Evolutionary conservation across 352 stramenopile genomes (phyloP).

Genomic region (Phytophthora pluvialis): DNA sequence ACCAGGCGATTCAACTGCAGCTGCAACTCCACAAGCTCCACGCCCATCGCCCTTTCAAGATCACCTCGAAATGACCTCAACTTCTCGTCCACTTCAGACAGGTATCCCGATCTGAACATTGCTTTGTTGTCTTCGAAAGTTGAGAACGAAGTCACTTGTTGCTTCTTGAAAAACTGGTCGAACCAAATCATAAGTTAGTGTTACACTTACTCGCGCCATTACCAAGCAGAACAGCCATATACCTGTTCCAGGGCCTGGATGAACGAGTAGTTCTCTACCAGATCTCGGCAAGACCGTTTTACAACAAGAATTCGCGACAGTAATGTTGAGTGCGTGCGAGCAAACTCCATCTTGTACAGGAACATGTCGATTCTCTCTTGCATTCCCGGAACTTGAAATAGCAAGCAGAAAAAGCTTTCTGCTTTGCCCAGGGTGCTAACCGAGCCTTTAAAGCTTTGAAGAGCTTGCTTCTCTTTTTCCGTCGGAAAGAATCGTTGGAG

Average conservation of each 20-base stretch:
- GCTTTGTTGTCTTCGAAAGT: slow-evolving; percentile 35
- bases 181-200: slow-evolving; percentile 4
- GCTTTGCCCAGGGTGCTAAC: slow-evolving; percentile 64
- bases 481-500: slow-evolving; percentile 83
- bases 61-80: slow-evolving; percentile 62
- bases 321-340: slow-evolving; percentile 45
- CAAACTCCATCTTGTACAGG: slow-evolving; percentile 80
- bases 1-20: slow-evolving; percentile 68
- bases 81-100: slow-evolving; percentile 59
- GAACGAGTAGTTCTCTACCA: slow-evolving; percentile 78
- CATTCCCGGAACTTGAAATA: slow-evolving; percentile 69
- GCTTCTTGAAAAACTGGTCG: slow-evolving; percentile 56
- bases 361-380: slow-evolving; percentile 76
- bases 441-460: slow-evolving; percentile 54
- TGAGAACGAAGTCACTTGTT: slow-evolving; percentile 43
- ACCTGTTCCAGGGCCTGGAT: slow-evolving; percentile 57
- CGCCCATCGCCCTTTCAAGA: slow-evolving; percentile 50
- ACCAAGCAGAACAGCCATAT: slow-evolving; percentile 2
- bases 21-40: slow-evolving; percentile 72
- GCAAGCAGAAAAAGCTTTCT: slow-evolving; percentile 72
- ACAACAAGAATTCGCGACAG: slow-evolving; percentile 58
- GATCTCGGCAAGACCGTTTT: slow-evolving; percentile 66
- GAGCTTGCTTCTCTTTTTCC: slow-evolving; percentile 55
- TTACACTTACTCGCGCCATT: too few relatives aligned
- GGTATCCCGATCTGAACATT: slow-evolving; percentile 44